Percentiles rank a stretch among this genome's conserved stretches.
These are phyloP conservation scores for Lophium mytilinum DNA, from an alignment of 495 filamentous ascomycete species.

Conservation along the genomic window DNA sequence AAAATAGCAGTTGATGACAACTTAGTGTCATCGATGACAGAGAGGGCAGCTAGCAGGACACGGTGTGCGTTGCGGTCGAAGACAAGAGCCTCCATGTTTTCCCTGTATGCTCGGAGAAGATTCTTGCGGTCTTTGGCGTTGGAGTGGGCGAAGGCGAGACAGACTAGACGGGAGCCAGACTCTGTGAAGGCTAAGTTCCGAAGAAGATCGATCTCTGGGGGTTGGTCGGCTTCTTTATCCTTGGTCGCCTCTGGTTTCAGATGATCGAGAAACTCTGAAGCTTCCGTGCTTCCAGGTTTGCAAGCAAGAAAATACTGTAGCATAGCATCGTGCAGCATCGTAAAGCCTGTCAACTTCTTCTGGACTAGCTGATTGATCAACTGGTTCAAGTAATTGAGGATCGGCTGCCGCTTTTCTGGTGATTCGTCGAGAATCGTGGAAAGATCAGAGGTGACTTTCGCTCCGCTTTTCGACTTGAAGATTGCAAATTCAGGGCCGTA, in stretches of 20 bases:
- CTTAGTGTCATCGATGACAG: constrained; percentile 89
- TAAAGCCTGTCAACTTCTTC: constrained; percentile 93
- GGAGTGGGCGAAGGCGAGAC: constrained; percentile 69
- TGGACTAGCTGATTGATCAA: constrained; percentile 84
- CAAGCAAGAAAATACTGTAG: constrained; percentile 86
- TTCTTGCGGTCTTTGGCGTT: constrained; percentile 87
- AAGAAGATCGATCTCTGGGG: constrained; percentile 56
- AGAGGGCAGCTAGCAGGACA: constrained; percentile 74
- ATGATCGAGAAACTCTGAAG: constrained; percentile 79
- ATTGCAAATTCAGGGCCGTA: constrained; percentile 91
- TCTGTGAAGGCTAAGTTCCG: constrained; percentile 95
- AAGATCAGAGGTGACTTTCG: constrained; percentile 50
- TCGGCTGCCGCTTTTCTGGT: constrained; percentile 76
- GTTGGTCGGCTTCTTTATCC: constrained; percentile 45
- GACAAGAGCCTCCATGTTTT: constrained; percentile 72
- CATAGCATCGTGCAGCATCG: constrained; percentile 96
- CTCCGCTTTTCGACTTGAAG: constrained; percentile 51
- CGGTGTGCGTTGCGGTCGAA: constrained; percentile 70
- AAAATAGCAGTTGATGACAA: constrained; percentile 79
- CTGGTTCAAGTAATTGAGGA: constrained; percentile 75
- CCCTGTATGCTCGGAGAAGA: constrained; percentile 78
- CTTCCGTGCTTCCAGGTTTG: constrained; percentile 65
- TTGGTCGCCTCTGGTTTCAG: constrained; percentile 62
- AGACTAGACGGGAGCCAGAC: constrained; percentile 75
- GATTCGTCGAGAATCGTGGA: constrained; percentile 60